Base-by-base conservation (phyloP, 192 early-diverging fungal species). In the Umbelopsis vinacea region DNA sequence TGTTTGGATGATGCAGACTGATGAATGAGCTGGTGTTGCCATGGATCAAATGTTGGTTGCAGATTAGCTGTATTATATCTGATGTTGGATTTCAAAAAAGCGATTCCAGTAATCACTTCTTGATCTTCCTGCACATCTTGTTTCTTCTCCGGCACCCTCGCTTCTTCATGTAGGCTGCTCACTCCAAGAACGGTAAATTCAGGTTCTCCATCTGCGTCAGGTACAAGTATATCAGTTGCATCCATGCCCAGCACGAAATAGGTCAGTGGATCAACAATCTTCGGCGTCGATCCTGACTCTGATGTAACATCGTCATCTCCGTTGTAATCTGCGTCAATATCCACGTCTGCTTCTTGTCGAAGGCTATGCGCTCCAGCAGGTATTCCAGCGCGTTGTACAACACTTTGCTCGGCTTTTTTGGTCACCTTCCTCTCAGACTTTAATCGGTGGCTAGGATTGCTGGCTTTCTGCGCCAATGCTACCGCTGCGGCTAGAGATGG, bases 401-500 rank as follows among this genome's bases (percentile, higher is more conserved):
- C 11, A 15, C 12, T 17, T 37, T 29, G 19, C 26, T 63, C 14
- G 15, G 48, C 57, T 14, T 63, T 63, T 14, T 63, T 63, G 2
- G 15, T 3, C 33, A 29, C 33, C 19, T 35, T 29, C 57, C 26
- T 63, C 5, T 63, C 57, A 35, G 33, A 29, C 57, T 63, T 63
- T 14, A 14, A 1, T 37, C 35, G 33, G 6, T 11, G 3, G 17
- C n/a, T 60, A 69, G 35, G 71, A 69, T 48, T 76, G 55, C 48
- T 60, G 23, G 57, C 63, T 46, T 76, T 78, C 68, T 81, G 83
- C 54, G 63, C 74, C 47, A 70, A 69, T 26, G 79, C 79, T 17
- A 69, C 79, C 35, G 76, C 76, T 33, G 74, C 72, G 26, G 79
- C 52, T 26, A 81, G 53, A 29, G 79, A 76, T 9, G 79, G 79